These are phyloP conservation scores for Rosa lucieae DNA, from an alignment of 306 rosid genomes.

Conservation along the genomic window DNA sequence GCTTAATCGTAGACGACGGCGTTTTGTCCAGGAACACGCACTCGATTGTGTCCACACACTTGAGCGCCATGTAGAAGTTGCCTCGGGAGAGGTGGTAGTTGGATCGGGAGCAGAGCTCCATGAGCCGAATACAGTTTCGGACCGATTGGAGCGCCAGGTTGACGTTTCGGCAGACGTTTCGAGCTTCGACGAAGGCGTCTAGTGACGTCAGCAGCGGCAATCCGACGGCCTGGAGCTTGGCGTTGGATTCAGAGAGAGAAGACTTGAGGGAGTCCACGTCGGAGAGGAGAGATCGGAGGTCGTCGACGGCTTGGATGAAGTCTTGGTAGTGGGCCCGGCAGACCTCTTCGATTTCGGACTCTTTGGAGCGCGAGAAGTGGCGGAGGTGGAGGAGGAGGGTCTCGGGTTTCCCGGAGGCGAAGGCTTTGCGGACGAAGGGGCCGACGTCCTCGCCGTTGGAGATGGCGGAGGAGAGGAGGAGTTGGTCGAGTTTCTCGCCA, in stretches of 20 bases:
- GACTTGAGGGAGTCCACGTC: conserved; percentile 95
- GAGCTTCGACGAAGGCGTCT: conserved; percentile 79
- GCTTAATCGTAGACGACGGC: conserved; percentile 73
- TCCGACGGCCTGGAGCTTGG: conserved; percentile 81
- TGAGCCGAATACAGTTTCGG: conserved; percentile 42
- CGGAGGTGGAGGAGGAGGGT: conserved; percentile 89
- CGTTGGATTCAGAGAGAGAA: conserved; percentile 81
- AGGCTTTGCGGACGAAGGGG: conserved; percentile 84
- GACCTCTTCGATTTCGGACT: conserved; percentile 96
- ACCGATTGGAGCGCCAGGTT: conserved; percentile 78
- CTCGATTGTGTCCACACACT: conserved; percentile 78
- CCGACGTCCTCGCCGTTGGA: conserved; percentile 96
- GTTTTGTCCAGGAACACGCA: conserved; percentile 57
- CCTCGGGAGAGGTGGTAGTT: conserved; percentile 60
- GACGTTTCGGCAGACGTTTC: conserved; percentile 70
- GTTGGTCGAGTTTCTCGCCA: conserved; percentile 79
- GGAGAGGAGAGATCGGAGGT: conserved; percentile 94
- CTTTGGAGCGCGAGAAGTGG: conserved; percentile 84
- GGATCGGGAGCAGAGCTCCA: conserved; percentile 81
- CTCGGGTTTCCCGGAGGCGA: conserved; percentile 85
- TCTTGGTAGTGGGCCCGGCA: conserved; percentile 99
- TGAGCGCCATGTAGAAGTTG: conserved; percentile 90
- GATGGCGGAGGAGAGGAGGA: conserved; percentile 82
- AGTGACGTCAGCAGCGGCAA: conserved; percentile 81
- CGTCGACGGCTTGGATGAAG: conserved; percentile 97